Percentiles rank a stretch among this genome's conserved stretches.
phyloP scores from a whole-genome alignment of 495 filamentous ascomycete genomes.

The Neurospora discreta region DNA sequence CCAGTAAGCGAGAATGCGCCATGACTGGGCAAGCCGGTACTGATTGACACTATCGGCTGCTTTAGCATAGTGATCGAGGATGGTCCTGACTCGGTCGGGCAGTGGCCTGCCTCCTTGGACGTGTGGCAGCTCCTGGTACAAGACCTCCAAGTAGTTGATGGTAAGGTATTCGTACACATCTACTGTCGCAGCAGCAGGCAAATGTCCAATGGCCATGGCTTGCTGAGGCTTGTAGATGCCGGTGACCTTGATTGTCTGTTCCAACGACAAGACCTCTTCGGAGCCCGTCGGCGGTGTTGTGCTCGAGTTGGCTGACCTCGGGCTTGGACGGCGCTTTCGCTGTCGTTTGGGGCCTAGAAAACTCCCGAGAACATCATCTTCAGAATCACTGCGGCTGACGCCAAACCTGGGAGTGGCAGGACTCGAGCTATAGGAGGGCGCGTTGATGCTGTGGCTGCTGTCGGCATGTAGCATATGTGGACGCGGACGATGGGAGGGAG shows the following conservation, averaged over 20 bases:
- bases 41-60: slow-evolving; percentile 48
- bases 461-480: slow-evolving; percentile 21
- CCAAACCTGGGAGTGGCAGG: slow-evolving; percentile 33
- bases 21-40: slow-evolving; percentile 60
- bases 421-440: slow-evolving; percentile 32
- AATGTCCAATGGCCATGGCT: slow-evolving; percentile 48
- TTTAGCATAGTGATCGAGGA: slow-evolving; percentile 51
- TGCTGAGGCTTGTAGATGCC: slow-evolving; percentile 46
- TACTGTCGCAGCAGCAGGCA: slow-evolving; percentile 43
- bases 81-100: slow-evolving; percentile 34
- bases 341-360: slow-evolving; percentile 41
- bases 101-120: slow-evolving; percentile 16
- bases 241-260: slow-evolving; percentile 48
- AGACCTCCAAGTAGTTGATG: slow-evolving; percentile 43
- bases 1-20: slow-evolving; percentile 56
- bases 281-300: slow-evolving; percentile 49
- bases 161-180: slow-evolving; percentile 49
- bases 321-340: slow-evolving; percentile 28
- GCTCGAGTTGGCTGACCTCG: slow-evolving; percentile 31
- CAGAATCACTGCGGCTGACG: slow-evolving; percentile 53
- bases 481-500: slow-evolving; percentile 26
- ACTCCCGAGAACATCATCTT: slow-evolving; percentile 54
- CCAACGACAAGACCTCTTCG: slow-evolving; percentile 45
- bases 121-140: slow-evolving; percentile 29
- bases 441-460: slow-evolving; percentile 12